Evolutionary conservation across 2,329 filamentous ascomycete genomes (phyloP), one percentile per base, ranked within the genome.

Genomic region (Colletotrichum liaoningense): DNA sequence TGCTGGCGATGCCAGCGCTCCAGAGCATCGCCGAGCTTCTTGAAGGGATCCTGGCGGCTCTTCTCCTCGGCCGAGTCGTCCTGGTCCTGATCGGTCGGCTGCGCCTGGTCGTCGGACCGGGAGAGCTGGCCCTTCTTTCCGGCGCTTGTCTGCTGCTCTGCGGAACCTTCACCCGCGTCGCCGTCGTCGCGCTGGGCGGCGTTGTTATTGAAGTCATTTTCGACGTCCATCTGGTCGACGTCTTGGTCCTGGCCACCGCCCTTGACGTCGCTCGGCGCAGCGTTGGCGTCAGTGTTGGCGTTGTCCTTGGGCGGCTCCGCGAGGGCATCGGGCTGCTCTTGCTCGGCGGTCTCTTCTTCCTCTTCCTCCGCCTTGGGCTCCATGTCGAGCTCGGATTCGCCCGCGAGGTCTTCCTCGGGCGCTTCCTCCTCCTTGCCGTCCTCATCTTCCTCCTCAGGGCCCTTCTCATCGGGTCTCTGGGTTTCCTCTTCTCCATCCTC

Each of bases 1-100:
- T 97, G 94, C 79, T 95, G 94, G 72, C 94, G 91, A 82, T 98
- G 95, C 94, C 95, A 99, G 77, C 93, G 91, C 81, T 98, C 95
- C 38, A 99, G 87, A 6, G 95, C 93, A 84, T 99, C 95, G 26
- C 97, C 97, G 35, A 99, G 90, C 79, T 98, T 97, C 84, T 97
- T 97, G 88, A 98, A 98, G 1, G 95, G 94, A 77, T 97, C 91
- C 58, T 86, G 85, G 64, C 89, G 82, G 5, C 79, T 78, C 76
- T 87, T 83, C 52, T 83, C 42, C 42, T 49, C 83, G 67, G 84
- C 82, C 12, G 83, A 81, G 12, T 86, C 83, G 66, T 89, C 86
- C 52, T 83, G 80, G 33, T 84, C 80, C 59, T 83, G 78, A 6
- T 88, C 85, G n/a, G 84, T 81, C 5, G 85, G 82, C n/a, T 78